A percentile compares a stretch with the other conserved stretches of the same genome.
These are phyloP conservation scores for Lyophyllum atratum DNA, from an alignment of 768 basidiomycete species.

Conservation along the genomic window DNA sequence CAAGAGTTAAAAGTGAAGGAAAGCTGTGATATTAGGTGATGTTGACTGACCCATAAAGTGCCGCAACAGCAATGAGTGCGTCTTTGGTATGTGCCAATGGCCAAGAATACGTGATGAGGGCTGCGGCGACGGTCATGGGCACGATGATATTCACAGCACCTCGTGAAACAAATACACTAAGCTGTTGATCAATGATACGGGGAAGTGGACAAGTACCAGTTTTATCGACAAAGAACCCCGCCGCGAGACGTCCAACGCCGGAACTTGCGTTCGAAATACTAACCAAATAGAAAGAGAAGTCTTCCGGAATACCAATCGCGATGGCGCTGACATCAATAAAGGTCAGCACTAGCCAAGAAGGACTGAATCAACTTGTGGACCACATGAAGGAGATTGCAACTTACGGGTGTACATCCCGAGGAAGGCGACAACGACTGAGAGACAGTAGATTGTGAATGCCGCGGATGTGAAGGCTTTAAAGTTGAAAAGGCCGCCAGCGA, in stretches of 20 bases:
- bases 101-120: slow-evolving; percentile 60
- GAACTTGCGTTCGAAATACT: slow-evolving; percentile 64
- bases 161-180: slow-evolving; percentile 19
- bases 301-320: slow-evolving; percentile 42
- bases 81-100: slow-evolving; percentile 48
- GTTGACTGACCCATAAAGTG: slow-evolving; percentile 56
- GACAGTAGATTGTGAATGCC: slow-evolving; percentile 54
- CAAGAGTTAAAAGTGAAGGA: not conserved
- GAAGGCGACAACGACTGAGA: slow-evolving; percentile 47
- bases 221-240: slow-evolving; percentile 51
- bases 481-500: slow-evolving; percentile 57
- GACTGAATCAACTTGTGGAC: not conserved
- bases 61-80: slow-evolving; percentile 45
- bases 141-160: slow-evolving; percentile 61
- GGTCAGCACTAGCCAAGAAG: slow-evolving; percentile 42
- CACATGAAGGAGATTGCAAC: slow-evolving; percentile 10
- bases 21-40: not conserved
- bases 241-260: slow-evolving; percentile 51
- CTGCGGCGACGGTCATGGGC: slow-evolving; percentile 51
- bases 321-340: slow-evolving; percentile 59
- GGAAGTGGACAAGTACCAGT: slow-evolving; percentile 33
- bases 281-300: slow-evolving; percentile 59
- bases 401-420: slow-evolving; percentile 64
- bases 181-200: not conserved
- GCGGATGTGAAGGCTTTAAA: slow-evolving; percentile 41